Conservation (phyloP, 345 rosid genomes). For the Populus davidiana region DNA sequence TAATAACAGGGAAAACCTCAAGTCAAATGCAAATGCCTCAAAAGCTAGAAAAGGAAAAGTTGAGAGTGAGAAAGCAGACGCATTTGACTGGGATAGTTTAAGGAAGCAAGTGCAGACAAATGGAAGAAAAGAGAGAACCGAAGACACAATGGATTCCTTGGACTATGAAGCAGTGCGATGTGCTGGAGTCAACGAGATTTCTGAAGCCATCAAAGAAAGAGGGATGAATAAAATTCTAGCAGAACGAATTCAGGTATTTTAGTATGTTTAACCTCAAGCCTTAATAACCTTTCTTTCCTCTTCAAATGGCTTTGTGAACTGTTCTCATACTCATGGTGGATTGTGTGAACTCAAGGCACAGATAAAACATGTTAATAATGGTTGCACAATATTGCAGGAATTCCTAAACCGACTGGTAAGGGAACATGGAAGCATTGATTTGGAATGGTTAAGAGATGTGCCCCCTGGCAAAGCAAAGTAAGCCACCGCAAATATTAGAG, state of each 20-base stretch:
- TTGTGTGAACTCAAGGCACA: not conserved
- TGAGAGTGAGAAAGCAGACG: slow-evolving; percentile 38
- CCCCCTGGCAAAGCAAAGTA: slow-evolving; percentile 79
- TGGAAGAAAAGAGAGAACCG: slow-evolving; percentile 46
- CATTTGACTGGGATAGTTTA: slow-evolving; percentile 73
- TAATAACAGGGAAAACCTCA: slow-evolving; percentile 22
- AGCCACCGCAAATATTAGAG: slow-evolving; percentile 14
- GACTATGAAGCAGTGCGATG: slow-evolving; percentile 82
- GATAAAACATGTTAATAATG: slow-evolving; percentile 14
- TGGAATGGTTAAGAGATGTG: slow-evolving; percentile 87
- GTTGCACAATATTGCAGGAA: slow-evolving; percentile 52
- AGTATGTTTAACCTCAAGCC: slow-evolving; percentile 9
- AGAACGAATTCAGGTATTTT: slow-evolving; percentile 68
- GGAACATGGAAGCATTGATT: slow-evolving; percentile 74
- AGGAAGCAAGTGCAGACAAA: slow-evolving; percentile 50
- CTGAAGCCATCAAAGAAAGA: slow-evolving; percentile 67
- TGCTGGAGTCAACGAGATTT: slow-evolving; percentile 48
- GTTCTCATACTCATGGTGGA: not conserved
- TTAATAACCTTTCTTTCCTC: slow-evolving; percentile 1
- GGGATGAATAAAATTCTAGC: slow-evolving; percentile 95
- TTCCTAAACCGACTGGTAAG: slow-evolving; percentile 63
- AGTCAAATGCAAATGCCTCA: slow-evolving; percentile 27
- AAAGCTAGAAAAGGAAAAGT: slow-evolving; percentile 50
- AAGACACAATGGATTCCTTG: slow-evolving; percentile 61
- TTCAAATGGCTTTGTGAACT: slow-evolving; percentile 16